Base-by-base conservation (phyloP, 257 asterid genomes). In the Ehretia macrophylla region DNA sequence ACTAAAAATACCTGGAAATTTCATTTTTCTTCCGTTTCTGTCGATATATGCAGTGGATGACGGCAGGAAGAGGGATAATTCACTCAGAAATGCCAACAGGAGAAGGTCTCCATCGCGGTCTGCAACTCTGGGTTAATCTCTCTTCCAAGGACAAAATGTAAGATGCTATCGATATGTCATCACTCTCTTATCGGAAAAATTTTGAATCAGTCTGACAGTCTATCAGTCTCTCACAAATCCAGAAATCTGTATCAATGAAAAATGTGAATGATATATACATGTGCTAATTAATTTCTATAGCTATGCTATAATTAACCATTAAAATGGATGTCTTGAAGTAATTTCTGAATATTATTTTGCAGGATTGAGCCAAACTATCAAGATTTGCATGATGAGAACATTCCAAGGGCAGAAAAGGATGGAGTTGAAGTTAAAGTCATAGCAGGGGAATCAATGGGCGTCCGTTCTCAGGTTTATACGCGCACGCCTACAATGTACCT, bases 1-100 rank as follows among this genome's bases (percentile, higher is more conserved):
- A n/a, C n/a, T n/a, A n/a, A n/a, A n/a, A n/a, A n/a, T n/a, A n/a
- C n/a, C n/a, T n/a, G n/a, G n/a, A n/a, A n/a, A n/a, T n/a, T n/a
- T n/a, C n/a, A n/a, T n/a, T n/a, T n/a, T n/a, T n/a, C n/a, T n/a
- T n/a, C n/a, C n/a, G n/a, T n/a, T n/a, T n/a, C n/a, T n/a, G n/a
- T n/a, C n/a, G n/a, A n/a, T n/a, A 11, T 42, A 1, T 69, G 79
- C 80, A 92, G 99, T 92, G 99, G 99, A 88, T 88, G 99, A 92
- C 99, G 3, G 95, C 97, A 20, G 99, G 99, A 32, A 82, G 93
- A 68, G 99, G 99, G 32, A 84, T 92, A 17, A 79, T 92, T 65
- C 99, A 92, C 78, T 85, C 99, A 1, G 99, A 92, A 81, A 92
- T 92, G 96, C 99, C 99, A 5, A 88, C 80, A 17, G 99, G 86